Percentiles rank a stretch among this genome's conserved stretches.
These are phyloP conservation scores for Talaromyces sp. DNA, from an alignment of 2,329 filamentous ascomycete genomes.

Conservation along the genomic window DNA sequence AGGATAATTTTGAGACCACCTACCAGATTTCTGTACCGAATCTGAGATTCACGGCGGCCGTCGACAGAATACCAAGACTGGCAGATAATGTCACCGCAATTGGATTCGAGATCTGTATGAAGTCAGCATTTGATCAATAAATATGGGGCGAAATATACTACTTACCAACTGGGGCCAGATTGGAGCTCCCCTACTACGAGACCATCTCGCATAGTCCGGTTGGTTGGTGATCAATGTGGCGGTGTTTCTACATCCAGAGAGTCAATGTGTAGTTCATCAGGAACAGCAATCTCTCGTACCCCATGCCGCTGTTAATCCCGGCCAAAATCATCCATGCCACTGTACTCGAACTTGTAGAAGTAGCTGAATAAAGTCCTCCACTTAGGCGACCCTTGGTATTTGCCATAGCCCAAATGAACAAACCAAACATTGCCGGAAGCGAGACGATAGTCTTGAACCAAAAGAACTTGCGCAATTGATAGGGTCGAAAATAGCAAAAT, in stretches of 20 bases:
- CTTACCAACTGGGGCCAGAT: conserved; percentile 36
- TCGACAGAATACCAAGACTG: conserved; percentile 42
- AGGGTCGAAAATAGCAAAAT: conserved; percentile 42
- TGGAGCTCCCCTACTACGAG: conserved; percentile 28
- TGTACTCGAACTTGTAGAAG: conserved; percentile 11
- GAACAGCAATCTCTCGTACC: conserved; percentile 7
- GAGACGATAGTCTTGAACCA: conserved; percentile 41
- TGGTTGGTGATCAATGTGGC: conserved; percentile 41
- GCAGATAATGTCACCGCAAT: conserved; percentile 40
- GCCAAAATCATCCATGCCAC: conserved; percentile 36
- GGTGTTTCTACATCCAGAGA: conserved; percentile 19
- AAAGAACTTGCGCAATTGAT: conserved; percentile 44
- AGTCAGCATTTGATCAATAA: neutral
- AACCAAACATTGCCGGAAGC: conserved; percentile 33
- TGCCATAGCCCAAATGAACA: conserved; percentile 40
- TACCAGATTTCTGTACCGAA: conserved; percentile 33
- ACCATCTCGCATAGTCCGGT: conserved; percentile 42
- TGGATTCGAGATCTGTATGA: conserved; percentile 34
- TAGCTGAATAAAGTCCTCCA: conserved; percentile 22
- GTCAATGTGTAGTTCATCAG: neutral
- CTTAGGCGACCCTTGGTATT: conserved; percentile 33
- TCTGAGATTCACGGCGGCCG: conserved; percentile 40
- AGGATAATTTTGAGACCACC: neutral
- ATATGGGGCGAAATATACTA: neutral
- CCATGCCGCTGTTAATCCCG: conserved; percentile 38